Evolutionary conservation across 805 yeast genomes (phyloP).

Genomic region (Candida rishiriensis): DNA sequence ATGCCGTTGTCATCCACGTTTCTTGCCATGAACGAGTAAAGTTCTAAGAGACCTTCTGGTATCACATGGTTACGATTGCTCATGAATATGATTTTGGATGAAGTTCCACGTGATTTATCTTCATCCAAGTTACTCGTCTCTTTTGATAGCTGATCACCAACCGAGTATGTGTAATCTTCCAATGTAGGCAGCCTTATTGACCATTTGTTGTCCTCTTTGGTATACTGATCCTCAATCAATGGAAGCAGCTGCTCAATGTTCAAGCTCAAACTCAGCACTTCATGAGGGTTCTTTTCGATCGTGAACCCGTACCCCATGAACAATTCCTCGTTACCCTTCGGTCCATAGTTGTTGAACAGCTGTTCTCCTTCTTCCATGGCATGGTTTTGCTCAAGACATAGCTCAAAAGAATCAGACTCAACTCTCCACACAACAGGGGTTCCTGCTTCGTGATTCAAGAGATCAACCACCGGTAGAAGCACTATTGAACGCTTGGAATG

Average conservation of each 20-base stretch:
- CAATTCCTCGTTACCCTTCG: conserved; percentile 81
- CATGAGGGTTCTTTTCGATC: conserved; percentile 51
- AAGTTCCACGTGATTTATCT: background rate
- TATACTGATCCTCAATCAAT: background rate
- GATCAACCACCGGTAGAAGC: conserved; percentile 73
- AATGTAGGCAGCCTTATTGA: conserved; percentile 22
- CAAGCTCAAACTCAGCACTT: conserved; percentile 55
- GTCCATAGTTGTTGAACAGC: conserved; percentile 79
- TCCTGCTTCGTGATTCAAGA: conserved; percentile 66
- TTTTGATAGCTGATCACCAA: conserved; percentile 3
- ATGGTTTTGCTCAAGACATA: conserved; percentile 5
- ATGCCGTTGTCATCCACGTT: conserved; percentile 40
- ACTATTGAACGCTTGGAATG: conserved; percentile 35
- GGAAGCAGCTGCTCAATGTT: conserved; percentile 35
- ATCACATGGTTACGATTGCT: conserved; percentile 28
- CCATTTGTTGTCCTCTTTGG: conserved; percentile 11
- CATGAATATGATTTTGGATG: conserved; percentile 17
- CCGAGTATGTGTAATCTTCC: conserved; percentile 26
- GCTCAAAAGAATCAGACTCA: conserved; percentile 14
- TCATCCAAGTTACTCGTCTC: conserved; percentile 1
- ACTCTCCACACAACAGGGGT: conserved; percentile 62
- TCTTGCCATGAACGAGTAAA: conserved; percentile 52
- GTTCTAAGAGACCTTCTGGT: conserved; percentile 43
- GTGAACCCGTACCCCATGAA: conserved; percentile 81
- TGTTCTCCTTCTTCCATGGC: conserved; percentile 29